These are phyloP conservation scores for Penicillium fuscoglaucum DNA, from an alignment of 2,329 filamentous ascomycete species.

Conservation along the genomic window DNA sequence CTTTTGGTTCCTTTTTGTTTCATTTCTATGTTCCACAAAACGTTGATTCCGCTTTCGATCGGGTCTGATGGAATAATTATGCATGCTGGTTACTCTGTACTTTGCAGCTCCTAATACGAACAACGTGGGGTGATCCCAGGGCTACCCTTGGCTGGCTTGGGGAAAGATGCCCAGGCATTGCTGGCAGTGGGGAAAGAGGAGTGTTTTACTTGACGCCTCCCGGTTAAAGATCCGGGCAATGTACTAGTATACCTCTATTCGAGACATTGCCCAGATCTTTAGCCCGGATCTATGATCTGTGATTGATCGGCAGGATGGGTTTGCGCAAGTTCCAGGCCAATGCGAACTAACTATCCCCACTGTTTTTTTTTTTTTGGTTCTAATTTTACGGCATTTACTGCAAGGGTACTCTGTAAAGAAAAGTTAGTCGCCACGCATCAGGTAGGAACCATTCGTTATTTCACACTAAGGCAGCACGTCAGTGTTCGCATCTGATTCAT, in stretches of 20 bases:
- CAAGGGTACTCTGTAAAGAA: background rate
- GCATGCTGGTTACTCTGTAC: background rate
- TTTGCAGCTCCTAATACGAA: background rate
- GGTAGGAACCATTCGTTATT: background rate
- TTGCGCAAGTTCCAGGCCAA: background rate
- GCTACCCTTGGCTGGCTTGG: background rate
- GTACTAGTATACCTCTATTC: background rate
- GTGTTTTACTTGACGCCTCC: background rate
- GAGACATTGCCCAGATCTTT: constrained; percentile 1
- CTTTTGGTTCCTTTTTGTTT: background rate
- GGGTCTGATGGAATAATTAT: background rate
- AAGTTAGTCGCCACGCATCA: constrained; percentile 6
- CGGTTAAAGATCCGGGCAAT: background rate
- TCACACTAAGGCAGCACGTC: constrained; percentile 16
- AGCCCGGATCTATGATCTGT: background rate
- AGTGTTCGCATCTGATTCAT: constrained; percentile 24
- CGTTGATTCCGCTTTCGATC: background rate
- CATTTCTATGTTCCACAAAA: constrained; percentile 1
- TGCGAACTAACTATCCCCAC: background rate
- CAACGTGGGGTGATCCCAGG: background rate
- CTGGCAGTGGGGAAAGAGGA: background rate
- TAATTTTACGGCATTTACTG: background rate
- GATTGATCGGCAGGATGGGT: background rate
- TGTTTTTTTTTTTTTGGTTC: background rate
- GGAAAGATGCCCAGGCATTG: background rate